phyloP scores from a whole-genome alignment of 352 stramenopile genomes.

The Globisporangium alternatum region DNA sequence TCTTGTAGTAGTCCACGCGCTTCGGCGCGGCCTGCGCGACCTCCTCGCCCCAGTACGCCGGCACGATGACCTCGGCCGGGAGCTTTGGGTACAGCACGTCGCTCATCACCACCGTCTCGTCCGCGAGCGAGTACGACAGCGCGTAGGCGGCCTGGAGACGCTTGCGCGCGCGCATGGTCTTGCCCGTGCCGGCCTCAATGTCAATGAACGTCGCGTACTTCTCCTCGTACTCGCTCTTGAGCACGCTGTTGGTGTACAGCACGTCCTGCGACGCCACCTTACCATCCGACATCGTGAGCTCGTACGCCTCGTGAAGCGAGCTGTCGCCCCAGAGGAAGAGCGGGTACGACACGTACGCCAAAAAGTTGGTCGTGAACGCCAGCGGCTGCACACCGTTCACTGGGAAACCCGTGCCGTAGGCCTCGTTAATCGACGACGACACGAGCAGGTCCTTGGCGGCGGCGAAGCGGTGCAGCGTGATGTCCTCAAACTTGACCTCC shows the following conservation, averaged over 20 bases:
- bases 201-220: conserved; percentile 59
- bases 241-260: conserved; percentile 39
- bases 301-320: conserved; percentile 35
- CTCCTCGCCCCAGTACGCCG: conserved; percentile 62
- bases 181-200: conserved; percentile 65
- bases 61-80: conserved; percentile 50
- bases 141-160: conserved; percentile 64
- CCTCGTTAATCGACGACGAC: conserved; percentile 16
- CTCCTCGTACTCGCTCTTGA: conserved; percentile 50
- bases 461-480: conserved; percentile 52
- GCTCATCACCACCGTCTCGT: conserved; percentile 44
- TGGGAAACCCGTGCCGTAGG: conserved; percentile 43
- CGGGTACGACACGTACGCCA: conserved; percentile 58
- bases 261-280: conserved; percentile 32
- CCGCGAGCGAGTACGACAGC: conserved; percentile 31
- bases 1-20: conserved; percentile 53
- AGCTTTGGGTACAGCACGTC: conserved; percentile 60
- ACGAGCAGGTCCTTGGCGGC: conserved; percentile 36
- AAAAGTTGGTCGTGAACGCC: conserved; percentile 48
- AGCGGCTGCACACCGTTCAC: conserved; percentile 53
- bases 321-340: conserved; percentile 57
- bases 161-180: conserved; percentile 69
- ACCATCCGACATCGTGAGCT: conserved; percentile 52
- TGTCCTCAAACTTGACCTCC: conserved; percentile 41
- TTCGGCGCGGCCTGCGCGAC: conserved; percentile 33